These are phyloP conservation scores for Trypanosoma caninum DNA, from an alignment of 208 protist genomes.

Conservation along the genomic window DNA sequence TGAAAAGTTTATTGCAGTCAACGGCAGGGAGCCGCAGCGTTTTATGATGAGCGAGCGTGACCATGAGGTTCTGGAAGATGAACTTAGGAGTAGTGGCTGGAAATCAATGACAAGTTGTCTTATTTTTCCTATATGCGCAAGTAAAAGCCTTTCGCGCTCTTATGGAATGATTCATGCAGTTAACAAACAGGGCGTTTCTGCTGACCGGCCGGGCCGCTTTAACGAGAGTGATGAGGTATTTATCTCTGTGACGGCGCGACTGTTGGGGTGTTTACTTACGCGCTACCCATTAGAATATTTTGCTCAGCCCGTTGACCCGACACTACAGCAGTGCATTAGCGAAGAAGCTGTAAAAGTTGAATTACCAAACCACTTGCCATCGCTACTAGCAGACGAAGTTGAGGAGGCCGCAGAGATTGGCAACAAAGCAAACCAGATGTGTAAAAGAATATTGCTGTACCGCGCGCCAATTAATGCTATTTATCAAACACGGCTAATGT, in stretches of 20 bases:
- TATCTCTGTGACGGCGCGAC: constrained; percentile 39
- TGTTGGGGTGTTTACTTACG: constrained; percentile 70
- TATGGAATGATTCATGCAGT: constrained; percentile 87
- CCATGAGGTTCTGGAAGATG: constrained; percentile 28
- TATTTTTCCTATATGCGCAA: constrained; percentile 71
- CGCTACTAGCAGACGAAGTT: constrained; percentile 49
- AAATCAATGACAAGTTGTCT: constrained; percentile 81
- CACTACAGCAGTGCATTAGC: constrained; percentile 36
- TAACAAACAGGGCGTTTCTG: constrained; percentile 62
- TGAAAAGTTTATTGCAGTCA: constrained; percentile 66
- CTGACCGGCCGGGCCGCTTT: constrained; percentile 13
- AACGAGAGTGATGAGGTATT: constrained; percentile 63
- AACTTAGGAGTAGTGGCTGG: constrained; percentile 43
- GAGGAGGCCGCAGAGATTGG: constrained; percentile 60
- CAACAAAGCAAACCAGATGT: constrained; percentile 42
- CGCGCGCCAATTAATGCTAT: constrained; percentile 69
- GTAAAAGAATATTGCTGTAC: constrained; percentile 48
- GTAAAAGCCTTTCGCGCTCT: constrained; percentile 25
- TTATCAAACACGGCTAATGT: constrained; percentile 55
- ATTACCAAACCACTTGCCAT: constrained; percentile 46
- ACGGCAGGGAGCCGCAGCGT: constrained; percentile 42
- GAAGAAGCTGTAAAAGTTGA: constrained; percentile 20
- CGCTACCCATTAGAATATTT: constrained; percentile 71
- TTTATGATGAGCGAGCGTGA: constrained; percentile 28
- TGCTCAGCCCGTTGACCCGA: constrained; percentile 37